These are phyloP conservation scores for Blakeslea trispora DNA, from an alignment of 371 early-diverging fungal genomes.

Conservation along the genomic window DNA sequence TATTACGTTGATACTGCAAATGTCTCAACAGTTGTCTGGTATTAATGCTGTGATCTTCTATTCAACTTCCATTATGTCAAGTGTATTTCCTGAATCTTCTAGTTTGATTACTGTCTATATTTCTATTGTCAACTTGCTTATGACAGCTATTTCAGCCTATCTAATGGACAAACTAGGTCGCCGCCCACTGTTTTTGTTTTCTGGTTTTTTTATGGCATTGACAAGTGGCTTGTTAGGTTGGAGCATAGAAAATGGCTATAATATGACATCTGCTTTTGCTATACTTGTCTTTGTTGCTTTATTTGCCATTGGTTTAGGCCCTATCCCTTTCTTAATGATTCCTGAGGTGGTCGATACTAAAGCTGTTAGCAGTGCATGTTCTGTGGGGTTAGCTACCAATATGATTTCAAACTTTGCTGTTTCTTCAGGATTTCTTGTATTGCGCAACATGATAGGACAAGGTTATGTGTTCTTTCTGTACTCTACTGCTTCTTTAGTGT, in stretches of 20 bases:
- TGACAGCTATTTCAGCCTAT: conserved; percentile 69
- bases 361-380: conserved; percentile 70
- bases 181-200: conserved; percentile 72
- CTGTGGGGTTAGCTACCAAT: conserved; percentile 71
- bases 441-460: conserved; percentile 63
- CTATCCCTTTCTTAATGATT: conserved; percentile 85
- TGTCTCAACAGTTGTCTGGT: conserved; percentile 87
- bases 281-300: conserved; percentile 79
- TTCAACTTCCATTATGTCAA: conserved; percentile 76
- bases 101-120: conserved; percentile 72
- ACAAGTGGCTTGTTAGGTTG: conserved; percentile 61
- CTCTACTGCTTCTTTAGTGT: conserved; percentile 46
- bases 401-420: conserved; percentile 77
- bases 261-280: conserved; percentile 62
- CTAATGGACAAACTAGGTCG: conserved; percentile 87
- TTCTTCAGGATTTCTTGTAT: conserved; percentile 60
- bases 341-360: conserved; percentile 81
- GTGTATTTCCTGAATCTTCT: conserved; percentile 63
- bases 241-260: conserved; percentile 53
- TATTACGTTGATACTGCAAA: conserved; percentile 75
- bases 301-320: conserved; percentile 90
- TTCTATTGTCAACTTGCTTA: conserved; percentile 74
- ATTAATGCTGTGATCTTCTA: conserved; percentile 94
- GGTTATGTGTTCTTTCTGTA: conserved; percentile 77
- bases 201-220: conserved; percentile 63